These are phyloP conservation scores for Saturnispora silvae DNA, from an alignment of 805 yeast genomes.

Conservation along the genomic window DNA sequence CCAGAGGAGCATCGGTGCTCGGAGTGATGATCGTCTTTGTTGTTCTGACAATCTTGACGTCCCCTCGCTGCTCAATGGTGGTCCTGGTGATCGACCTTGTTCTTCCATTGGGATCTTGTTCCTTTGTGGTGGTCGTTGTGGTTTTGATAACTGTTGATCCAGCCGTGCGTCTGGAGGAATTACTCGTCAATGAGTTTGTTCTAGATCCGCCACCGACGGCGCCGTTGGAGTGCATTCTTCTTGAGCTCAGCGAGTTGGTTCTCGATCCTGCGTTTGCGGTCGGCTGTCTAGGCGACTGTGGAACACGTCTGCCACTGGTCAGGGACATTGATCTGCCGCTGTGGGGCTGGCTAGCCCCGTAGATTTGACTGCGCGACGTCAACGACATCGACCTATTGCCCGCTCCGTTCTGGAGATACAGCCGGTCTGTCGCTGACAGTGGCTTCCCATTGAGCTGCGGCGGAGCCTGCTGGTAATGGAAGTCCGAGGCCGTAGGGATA, in stretches of 20 bases:
- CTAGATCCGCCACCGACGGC: too few relatives aligned
- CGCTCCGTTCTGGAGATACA: slow-evolving; percentile 1
- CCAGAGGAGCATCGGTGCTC: too few relatives aligned
- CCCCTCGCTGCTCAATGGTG: slow-evolving; percentile 39
- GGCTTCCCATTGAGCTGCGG: slow-evolving; percentile 1
- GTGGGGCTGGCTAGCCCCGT: slow-evolving; percentile 10
- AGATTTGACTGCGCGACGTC: slow-evolving; percentile 20
- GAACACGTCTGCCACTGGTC: slow-evolving; percentile 10
- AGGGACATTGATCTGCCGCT: slow-evolving; percentile 19
- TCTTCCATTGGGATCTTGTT: slow-evolving; percentile 39
- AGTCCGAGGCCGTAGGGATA: slow-evolving; percentile 7
- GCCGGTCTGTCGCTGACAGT: slow-evolving; percentile 6
- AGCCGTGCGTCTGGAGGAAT: slow-evolving; percentile 14
- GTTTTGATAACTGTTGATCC: slow-evolving; percentile 33
- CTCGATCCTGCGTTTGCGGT: slow-evolving; percentile 12
- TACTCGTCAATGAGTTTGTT: slow-evolving; percentile 23
- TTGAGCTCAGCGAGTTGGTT: slow-evolving; percentile 15
- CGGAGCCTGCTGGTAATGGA: background rate
- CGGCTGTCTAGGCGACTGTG: background rate
- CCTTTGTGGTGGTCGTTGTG: slow-evolving; percentile 31
- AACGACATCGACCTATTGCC: slow-evolving; percentile 24
- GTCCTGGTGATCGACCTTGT: slow-evolving; percentile 46
- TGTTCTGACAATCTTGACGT: slow-evolving; percentile 38
- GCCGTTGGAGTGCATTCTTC: slow-evolving; percentile 13
- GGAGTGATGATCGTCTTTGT: slow-evolving; percentile 26